Conservation (phyloP, 2,329 filamentous ascomycete species). For the Ascochyta viciae-villosae region DNA sequence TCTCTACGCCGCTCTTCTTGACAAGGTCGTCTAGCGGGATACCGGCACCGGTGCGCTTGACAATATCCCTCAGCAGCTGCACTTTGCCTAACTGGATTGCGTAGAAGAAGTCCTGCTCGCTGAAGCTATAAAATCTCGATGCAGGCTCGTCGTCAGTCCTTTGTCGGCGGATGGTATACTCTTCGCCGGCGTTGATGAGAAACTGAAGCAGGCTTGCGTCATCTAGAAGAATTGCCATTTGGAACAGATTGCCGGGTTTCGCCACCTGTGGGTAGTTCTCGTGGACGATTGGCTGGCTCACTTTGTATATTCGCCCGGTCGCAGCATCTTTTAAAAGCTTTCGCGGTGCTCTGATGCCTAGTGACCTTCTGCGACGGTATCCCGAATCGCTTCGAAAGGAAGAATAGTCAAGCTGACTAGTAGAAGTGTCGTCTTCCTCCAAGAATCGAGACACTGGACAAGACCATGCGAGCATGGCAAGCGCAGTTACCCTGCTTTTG, state of each 20-base stretch:
- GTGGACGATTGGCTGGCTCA: neutral
- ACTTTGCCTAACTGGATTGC: constrained; percentile 59
- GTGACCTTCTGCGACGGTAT: neutral
- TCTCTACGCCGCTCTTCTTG: constrained; percentile 68
- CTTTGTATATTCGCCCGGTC: constrained; percentile 10
- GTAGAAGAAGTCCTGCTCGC: constrained; percentile 23
- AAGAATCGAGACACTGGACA: constrained; percentile 22
- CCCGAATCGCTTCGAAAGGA: neutral
- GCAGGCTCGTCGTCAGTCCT: constrained; percentile 20
- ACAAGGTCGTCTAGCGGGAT: constrained; percentile 73
- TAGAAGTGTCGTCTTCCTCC: constrained; percentile 6
- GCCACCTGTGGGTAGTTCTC: constrained; percentile 8
- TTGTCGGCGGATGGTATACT: constrained; percentile 17
- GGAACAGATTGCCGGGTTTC: constrained; percentile 32
- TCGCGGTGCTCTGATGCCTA: neutral
- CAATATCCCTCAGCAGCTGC: constrained; percentile 67
- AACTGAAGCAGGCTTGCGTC: constrained; percentile 27
- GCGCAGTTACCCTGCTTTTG: constrained; percentile 67
- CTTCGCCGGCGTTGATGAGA: constrained; percentile 24
- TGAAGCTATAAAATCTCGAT: constrained; percentile 23
- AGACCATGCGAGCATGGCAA: constrained; percentile 56
- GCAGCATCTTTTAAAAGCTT: constrained; percentile 14
- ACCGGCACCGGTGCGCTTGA: constrained; percentile 71
- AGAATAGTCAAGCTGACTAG: neutral
- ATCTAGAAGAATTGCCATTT: constrained; percentile 39